Evolutionary conservation across 805 yeast genomes (phyloP).

Genomic region (Metschnikowia colocasiae): DNA sequence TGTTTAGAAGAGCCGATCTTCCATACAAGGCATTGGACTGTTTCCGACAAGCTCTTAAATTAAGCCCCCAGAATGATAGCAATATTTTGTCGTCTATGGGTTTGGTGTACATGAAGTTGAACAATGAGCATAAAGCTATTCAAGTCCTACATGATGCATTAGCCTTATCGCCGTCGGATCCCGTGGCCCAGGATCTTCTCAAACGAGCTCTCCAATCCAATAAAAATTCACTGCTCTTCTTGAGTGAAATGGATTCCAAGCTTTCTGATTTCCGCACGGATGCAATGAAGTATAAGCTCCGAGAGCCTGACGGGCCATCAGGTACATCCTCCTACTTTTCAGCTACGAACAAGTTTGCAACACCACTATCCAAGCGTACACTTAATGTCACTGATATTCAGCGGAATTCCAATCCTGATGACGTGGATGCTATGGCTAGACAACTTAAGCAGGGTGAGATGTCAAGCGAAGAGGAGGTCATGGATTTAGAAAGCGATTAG

Average conservation of each 20-base stretch:
- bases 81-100: constrained; percentile 84
- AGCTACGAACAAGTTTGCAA: constrained; percentile 18
- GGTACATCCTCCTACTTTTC: constrained; percentile 3
- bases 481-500: constrained; percentile 60
- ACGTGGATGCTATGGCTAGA: constrained; percentile 36
- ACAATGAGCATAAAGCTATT: constrained; percentile 62
- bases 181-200: constrained; percentile 77
- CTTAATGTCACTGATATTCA: constrained; percentile 7
- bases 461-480: constrained; percentile 50
- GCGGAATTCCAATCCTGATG: constrained; percentile 12
- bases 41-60: constrained; percentile 70
- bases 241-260: constrained; percentile 14
- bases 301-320: neutral
- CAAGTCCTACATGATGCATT: constrained; percentile 77
- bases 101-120: constrained; percentile 68
- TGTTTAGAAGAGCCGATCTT: constrained; percentile 63
- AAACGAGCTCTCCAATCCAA: constrained; percentile 73
- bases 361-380: constrained; percentile 23
- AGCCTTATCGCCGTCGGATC: constrained; percentile 73
- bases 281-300: neutral
- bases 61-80: constrained; percentile 63
- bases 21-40: constrained; percentile 66
- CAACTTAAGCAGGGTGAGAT: constrained; percentile 44
- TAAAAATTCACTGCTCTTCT: constrained; percentile 17
- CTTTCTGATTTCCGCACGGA: constrained; percentile 10